phyloP scores from a whole-genome alignment of 78 protist species.

The Goniomonas avonlea region DNA sequence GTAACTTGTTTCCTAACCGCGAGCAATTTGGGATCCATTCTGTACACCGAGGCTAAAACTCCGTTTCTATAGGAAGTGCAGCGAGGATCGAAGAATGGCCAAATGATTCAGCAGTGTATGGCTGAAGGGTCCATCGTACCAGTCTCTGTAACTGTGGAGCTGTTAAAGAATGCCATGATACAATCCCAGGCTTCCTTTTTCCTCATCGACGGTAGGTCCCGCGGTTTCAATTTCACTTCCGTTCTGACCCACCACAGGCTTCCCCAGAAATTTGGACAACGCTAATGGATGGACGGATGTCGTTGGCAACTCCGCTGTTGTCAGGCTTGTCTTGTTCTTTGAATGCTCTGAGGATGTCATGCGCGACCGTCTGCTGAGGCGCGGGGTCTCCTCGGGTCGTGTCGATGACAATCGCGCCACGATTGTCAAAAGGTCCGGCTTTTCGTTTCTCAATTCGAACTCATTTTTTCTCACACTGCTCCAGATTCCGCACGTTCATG shows the following conservation, averaged over 20 bases:
- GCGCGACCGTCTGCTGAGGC: constrained; percentile 28
- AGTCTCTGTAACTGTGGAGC: constrained; percentile 1
- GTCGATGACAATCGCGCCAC: constrained; percentile 67
- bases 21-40: too few species aligned
- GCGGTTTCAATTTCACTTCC: too few species aligned
- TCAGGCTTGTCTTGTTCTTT: constrained; percentile 46
- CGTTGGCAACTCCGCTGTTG: background rate
- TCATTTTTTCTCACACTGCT: too few species aligned
- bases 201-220: constrained; percentile 64
- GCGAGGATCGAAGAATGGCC: constrained; percentile 29
- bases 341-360: constrained; percentile 54
- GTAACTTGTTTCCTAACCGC: too few species aligned
- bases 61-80: too few species aligned
- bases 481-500: constrained; percentile 35
- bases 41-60: too few species aligned
- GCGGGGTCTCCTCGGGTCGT: constrained; percentile 56
- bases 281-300: constrained; percentile 16
- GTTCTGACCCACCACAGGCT: too few species aligned
- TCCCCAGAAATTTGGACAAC: constrained; percentile 54
- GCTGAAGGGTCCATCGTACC: constrained; percentile 37
- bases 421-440: constrained; percentile 32
- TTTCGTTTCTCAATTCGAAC: too few species aligned
- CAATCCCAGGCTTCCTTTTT: background rate
- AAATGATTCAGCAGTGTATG: constrained; percentile 8
- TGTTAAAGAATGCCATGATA: background rate